Base-by-base conservation (phyloP, 1,284 basidiomycete species). In the Papiliotrema laurentii region DNA sequence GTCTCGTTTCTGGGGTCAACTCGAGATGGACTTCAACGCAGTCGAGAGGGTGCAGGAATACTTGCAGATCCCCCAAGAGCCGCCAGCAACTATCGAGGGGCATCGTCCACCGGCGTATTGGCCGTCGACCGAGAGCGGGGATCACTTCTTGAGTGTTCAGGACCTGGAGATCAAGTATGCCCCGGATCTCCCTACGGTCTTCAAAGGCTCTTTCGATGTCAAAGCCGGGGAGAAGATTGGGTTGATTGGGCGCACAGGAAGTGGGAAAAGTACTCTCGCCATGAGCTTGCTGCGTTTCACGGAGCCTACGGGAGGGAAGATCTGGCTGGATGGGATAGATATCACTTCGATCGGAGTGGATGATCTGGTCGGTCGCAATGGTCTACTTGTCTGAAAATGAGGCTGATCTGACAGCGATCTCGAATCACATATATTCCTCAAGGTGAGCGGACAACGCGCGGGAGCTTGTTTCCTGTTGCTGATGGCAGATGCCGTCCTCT, bases 21-120 rank as follows among this genome's bases (percentile, higher is more conserved):
- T 75, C 18, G 73, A 75, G 54, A 71, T 73, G 64, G 68, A 70
- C 70, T 86, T 88, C 10, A 87, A 87, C 71, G 82, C 82, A 6
- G 85, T 94, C 5, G 92, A 96, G 71, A 84, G 91, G 50, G 80
- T 93, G 6, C 81, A 87, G 4, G 91, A 94, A 75, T 94, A 93
- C 64, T 80, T 93, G 18, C 80, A 86, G 45, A 77, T 93, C n/a
- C 86, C 88, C 0, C 86, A 88, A 63, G 91, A 93, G 66, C 83
- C 89, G 4, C 83, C 89, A 1, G 77, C 83, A 0, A 63, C 85
- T 49, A 83, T 89, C 43, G 81, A 84, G 49, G 78, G 78, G 0
- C 78, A 78, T 43, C 80, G 84, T 4, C 83, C 83, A 1, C 87
- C 88, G 0, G 87, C 89, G 0, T 88, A 89, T 63, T 92, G 89